phyloP scores from a whole-genome alignment of 352 stramenopile species.

The Globisporangium nunn region DNA sequence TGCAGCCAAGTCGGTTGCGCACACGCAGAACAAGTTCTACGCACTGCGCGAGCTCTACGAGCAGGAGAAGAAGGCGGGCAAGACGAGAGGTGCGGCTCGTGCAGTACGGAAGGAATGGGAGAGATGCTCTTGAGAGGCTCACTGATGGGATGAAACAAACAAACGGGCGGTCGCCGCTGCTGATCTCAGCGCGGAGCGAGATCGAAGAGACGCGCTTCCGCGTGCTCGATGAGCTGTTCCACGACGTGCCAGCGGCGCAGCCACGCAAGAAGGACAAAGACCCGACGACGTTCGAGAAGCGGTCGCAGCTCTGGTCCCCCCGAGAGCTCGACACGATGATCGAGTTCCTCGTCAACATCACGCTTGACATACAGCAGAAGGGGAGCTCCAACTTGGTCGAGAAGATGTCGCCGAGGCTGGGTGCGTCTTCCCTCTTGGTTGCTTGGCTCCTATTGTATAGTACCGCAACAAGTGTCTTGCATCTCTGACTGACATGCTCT shows the following conservation, averaged over 20 bases:
- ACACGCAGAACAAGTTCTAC: conserved; percentile 71
- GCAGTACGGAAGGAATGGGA: too few relatives aligned
- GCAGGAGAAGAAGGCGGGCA: conserved; percentile 24
- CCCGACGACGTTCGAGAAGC: conserved; percentile 19
- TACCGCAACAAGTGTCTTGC: neutral
- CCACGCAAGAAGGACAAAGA: conserved; percentile 20
- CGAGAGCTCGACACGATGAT: conserved; percentile 50
- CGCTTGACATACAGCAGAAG: conserved; percentile 42
- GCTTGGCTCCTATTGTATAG: neutral
- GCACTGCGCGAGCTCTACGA: conserved; percentile 60
- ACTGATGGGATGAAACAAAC: too few relatives aligned
- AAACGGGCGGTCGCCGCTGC: neutral
- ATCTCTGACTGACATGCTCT: neutral
- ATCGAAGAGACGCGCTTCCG: conserved; percentile 25
- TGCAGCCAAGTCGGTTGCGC: conserved; percentile 46
- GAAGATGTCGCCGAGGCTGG: conserved; percentile 22
- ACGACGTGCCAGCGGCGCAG: conserved; percentile 25
- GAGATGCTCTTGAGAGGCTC: too few relatives aligned
- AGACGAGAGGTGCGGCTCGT: conserved; percentile 2
- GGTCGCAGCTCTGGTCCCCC: conserved; percentile 45
- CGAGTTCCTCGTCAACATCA: conserved; percentile 53
- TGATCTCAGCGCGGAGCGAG: conserved; percentile 12
- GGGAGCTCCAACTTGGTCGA: conserved; percentile 33
- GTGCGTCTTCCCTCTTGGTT: conserved; percentile 2
- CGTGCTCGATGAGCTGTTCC: conserved; percentile 43